phyloP scores from a whole-genome alignment of 176 grass and related monocot species.

The Luzula sylvatica region DNA sequence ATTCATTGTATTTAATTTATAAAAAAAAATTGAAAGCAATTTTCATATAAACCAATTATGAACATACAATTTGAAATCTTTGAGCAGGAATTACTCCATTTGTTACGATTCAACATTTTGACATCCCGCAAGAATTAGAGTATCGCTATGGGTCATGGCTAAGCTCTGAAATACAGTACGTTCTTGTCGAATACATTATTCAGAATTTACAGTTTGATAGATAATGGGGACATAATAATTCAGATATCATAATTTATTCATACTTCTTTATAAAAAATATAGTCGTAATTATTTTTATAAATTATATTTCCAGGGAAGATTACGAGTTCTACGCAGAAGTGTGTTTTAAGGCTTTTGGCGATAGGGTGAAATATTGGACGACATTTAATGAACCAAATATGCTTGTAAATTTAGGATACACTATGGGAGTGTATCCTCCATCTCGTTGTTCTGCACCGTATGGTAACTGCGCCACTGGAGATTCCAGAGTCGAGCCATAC shows the following conservation, averaged over 20 bases:
- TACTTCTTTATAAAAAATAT: not conserved
- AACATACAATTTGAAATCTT: not conserved
- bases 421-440: conserved; percentile 26
- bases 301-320: conserved; percentile 35
- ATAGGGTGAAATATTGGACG: conserved; percentile 55
- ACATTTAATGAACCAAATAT: conserved; percentile 55
- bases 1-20: not conserved
- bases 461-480: conserved; percentile 39
- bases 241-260: not conserved
- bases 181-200: not conserved
- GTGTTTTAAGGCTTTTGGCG: conserved; percentile 63
- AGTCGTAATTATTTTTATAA: not conserved
- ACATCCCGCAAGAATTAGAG: conserved; percentile 42
- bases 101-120: conserved; percentile 51
- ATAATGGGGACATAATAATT: no score
- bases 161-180: conserved; percentile 44
- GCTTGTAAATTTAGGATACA: conserved; percentile 16
- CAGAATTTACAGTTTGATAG: no score
- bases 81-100: conserved; percentile 52
- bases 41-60: not conserved
- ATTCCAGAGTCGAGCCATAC: conserved; percentile 69
- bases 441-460: conserved; percentile 39
- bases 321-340: conserved; percentile 35
- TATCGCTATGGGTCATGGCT: conserved; percentile 45
- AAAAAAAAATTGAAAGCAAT: not conserved